Evolutionary conservation across 805 yeast genomes (phyloP), one percentile per base, ranked within the genome.

Genomic region (Candida ponderosae): DNA sequence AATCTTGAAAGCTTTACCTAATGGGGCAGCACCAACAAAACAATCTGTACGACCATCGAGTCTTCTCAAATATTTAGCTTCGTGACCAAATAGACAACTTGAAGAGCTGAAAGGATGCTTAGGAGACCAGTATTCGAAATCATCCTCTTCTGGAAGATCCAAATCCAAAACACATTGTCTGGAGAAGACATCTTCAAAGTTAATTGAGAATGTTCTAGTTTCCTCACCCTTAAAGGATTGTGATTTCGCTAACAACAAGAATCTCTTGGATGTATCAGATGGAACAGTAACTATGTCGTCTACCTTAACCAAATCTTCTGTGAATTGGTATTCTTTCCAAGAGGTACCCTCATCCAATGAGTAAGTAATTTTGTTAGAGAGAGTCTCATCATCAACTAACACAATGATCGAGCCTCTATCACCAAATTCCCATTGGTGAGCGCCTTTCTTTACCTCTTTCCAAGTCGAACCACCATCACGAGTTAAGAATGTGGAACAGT

Each of bases 391-490:
- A 31, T 76, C 68, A 4, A 81, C 89, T 33, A 89, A 57, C 1
- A 85, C 86, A 37, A 93, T 60, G 30, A 93, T 71, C 1, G 95
- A 79, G 11, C 98, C 98, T 45, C 86, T 84, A 59, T 93, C 98
- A 43, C 97, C 97, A 57, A 68, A 93, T 57, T 89, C 97, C 97
- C 97, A 93, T 75, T 83, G 81, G 50, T 73, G 72, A 1, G 76
- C 71, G 2, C 94, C 93, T 43, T 81, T 75, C 37, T 60, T 68
- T 23, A 90, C 64, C 57, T 86, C 95, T 35, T 57, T 74, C 97
- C 98, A 93, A 2, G 88, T 72, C 9, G 76, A 60, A 39, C 98
- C 98, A 2, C 93, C 98, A 60, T 93, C 97, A 5, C 70, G 65
- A 6, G 95, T 78, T 43, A 93, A 59, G 49, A 75, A 93, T 0